A percentile compares a stretch with the other conserved stretches of the same genome.
Conservation (phyloP, 768 basidiomycete species). For the Clitopilus passeckerianus region DNA sequence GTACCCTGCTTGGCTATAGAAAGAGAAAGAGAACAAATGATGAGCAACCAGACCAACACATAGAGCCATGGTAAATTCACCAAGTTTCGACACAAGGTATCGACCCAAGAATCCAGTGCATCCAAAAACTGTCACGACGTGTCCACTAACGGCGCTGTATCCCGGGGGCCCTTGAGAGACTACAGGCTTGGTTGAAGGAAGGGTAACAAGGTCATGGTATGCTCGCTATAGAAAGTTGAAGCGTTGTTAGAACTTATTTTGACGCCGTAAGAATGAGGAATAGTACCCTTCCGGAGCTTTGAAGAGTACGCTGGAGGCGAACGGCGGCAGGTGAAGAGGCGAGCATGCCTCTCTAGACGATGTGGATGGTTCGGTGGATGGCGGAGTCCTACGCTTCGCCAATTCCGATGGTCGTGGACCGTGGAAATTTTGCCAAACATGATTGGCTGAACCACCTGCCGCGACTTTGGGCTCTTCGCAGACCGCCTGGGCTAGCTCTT, state of each 20-base stretch:
- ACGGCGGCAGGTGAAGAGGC: slow-evolving; percentile 40
- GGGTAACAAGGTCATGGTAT: slow-evolving; percentile 65
- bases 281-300: slow-evolving; percentile 40
- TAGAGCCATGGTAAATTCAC: slow-evolving; percentile 38
- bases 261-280: background rate
- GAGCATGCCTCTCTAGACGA: slow-evolving; percentile 29
- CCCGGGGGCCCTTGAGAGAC: slow-evolving; percentile 76
- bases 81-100: slow-evolving; percentile 91
- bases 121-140: slow-evolving; percentile 95
- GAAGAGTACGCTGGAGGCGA: slow-evolving; percentile 49
- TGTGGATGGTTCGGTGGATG: slow-evolving; percentile 33
- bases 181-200: slow-evolving; percentile 60
- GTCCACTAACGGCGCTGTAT: slow-evolving; percentile 85
- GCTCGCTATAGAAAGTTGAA: slow-evolving; percentile 45
- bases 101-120: slow-evolving; percentile 93
- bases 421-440: slow-evolving; percentile 25
- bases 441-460: background rate
- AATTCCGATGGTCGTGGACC: slow-evolving; percentile 10
- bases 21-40: slow-evolving; percentile 2
- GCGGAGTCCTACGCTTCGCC: slow-evolving; percentile 25
- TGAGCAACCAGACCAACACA: slow-evolving; percentile 1
- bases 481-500: background rate
- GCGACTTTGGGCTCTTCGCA: background rate
- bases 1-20: slow-evolving; percentile 79
- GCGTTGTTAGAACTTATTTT: slow-evolving; percentile 2